phyloP scores from a whole-genome alignment of 2,329 filamentous ascomycete species.

The Colletotrichum cuscutae region DNA sequence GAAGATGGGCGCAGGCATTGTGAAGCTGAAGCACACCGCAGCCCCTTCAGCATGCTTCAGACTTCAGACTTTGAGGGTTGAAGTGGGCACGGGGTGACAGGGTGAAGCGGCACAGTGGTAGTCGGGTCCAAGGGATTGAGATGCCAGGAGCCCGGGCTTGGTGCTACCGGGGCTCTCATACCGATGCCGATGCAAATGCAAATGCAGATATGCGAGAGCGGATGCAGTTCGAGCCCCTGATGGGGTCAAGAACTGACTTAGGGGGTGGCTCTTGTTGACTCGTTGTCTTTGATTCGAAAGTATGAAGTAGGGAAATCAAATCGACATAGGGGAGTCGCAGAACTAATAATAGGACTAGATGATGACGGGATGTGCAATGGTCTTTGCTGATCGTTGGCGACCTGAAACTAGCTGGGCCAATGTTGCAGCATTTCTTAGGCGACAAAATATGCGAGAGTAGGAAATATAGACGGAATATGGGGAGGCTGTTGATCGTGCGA shows the following conservation, averaged over 20 bases:
- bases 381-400: constrained; percentile 4
- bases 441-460: not conserved
- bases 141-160: not conserved
- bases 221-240: not conserved
- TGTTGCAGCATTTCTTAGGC: constrained; percentile 2
- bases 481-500: not conserved
- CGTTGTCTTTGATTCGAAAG: too few relatives aligned
- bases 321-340: not conserved
- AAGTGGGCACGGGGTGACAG: not conserved
- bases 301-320: not conserved
- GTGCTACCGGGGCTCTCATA: not conserved
- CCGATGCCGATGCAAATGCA: not conserved
- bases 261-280: not conserved
- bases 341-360: constrained; percentile 9
- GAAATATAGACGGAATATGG: not conserved
- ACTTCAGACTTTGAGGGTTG: constrained; percentile 1
- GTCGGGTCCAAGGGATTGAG: not conserved
- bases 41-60: constrained; percentile 14
- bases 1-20: constrained; percentile 20
- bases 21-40: constrained; percentile 22
- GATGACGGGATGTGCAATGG: not conserved
- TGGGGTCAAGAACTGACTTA: not conserved
- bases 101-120: not conserved
- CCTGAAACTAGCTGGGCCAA: constrained; percentile 25
- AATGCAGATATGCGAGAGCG: not conserved